Evolutionary conservation across 495 filamentous ascomycete genomes (phyloP).

Genomic region (Penicillium canescens): DNA sequence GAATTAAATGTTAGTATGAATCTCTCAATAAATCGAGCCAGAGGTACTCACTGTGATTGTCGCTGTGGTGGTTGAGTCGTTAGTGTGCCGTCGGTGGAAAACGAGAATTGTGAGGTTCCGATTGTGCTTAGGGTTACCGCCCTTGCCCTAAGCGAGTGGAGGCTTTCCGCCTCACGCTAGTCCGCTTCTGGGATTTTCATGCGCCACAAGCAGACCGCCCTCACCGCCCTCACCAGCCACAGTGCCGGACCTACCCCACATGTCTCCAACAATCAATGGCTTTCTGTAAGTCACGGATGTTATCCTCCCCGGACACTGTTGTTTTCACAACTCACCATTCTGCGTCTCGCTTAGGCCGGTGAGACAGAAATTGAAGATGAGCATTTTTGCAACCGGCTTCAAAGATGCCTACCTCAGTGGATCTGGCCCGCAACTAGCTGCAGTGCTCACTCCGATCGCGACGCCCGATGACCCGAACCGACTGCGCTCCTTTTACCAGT

Average conservation of each 20-base stretch:
- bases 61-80: conserved; percentile 54
- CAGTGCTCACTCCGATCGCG: conserved; percentile 66
- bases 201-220: conserved; percentile 4
- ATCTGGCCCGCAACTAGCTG: conserved; percentile 66
- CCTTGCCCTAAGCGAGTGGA: conserved; percentile 50
- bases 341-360: background rate
- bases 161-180: conserved; percentile 26
- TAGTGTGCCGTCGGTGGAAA: conserved; percentile 42
- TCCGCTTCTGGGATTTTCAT: conserved; percentile 12
- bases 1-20: conserved; percentile 34
- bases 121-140: conserved; percentile 49
- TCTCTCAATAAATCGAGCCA: conserved; percentile 8
- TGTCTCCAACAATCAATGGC: conserved; percentile 6
- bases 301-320: background rate
- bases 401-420: conserved; percentile 51
- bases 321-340: background rate
- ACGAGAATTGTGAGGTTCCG: conserved; percentile 48
- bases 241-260: conserved; percentile 1
- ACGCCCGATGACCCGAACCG: conserved; percentile 56
- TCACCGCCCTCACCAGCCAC: conserved; percentile 1
- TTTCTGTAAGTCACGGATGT: background rate
- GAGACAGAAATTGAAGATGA: conserved; percentile 50
- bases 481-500: conserved; percentile 60
- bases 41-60: conserved; percentile 55
- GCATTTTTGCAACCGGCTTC: conserved; percentile 62